Evolutionary conservation across 2,329 filamentous ascomycete genomes (phyloP).

Genomic region (Apiospora sp.): DNA sequence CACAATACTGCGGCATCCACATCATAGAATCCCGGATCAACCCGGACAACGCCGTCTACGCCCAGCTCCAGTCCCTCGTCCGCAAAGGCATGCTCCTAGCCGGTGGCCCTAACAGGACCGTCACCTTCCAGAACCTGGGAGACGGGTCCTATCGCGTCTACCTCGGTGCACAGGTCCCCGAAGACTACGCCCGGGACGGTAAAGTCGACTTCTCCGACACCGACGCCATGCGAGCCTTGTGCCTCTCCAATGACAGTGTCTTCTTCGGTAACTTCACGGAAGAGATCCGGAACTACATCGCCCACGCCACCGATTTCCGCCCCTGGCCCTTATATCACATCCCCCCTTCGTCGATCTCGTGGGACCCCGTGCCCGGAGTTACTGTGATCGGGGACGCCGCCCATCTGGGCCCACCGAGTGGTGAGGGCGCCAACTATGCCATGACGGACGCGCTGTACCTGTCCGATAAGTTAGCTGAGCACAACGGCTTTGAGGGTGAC

Average conservation of each 20-base stretch:
- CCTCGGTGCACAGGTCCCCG: not conserved
- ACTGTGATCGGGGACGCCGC: slow-evolving; percentile 59
- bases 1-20: not conserved
- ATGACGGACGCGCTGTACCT: slow-evolving; percentile 55
- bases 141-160: slow-evolving; percentile 5
- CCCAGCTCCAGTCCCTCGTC: not conserved
- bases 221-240: not conserved
- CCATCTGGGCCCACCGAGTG: slow-evolving; percentile 53
- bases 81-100: not conserved
- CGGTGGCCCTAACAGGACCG: not conserved
- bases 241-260: not conserved
- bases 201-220: not conserved
- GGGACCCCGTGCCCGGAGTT: slow-evolving; percentile 48
- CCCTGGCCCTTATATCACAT: slow-evolving; percentile 37
- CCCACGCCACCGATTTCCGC: slow-evolving; percentile 29
- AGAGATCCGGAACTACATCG: slow-evolving; percentile 29
- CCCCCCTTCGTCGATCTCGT: slow-evolving; percentile 36
- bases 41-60: not conserved
- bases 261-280: slow-evolving; percentile 29
- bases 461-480: slow-evolving; percentile 32
- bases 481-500: not conserved
- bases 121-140: not conserved
- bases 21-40: not conserved
- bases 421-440: slow-evolving; percentile 57
- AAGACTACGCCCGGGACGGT: not conserved